Evolutionary conservation across 2,329 filamentous ascomycete species (phyloP).

Genomic region (Metarhizium sp.): DNA sequence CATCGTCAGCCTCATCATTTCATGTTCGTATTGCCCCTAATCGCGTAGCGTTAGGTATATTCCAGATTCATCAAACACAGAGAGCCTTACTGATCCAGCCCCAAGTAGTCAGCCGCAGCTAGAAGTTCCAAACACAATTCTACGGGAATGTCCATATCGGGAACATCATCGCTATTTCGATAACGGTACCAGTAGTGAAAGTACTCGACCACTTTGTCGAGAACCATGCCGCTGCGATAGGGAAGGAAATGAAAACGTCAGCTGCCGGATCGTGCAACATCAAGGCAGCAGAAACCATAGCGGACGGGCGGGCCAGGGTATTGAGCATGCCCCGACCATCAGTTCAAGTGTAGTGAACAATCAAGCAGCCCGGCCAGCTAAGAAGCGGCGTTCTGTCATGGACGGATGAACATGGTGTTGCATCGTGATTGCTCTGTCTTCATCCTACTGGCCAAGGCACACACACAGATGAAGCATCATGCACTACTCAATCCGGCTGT

Average conservation of each 20-base stretch:
- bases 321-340: slow-evolving; percentile 21
- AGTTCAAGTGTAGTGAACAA: slow-evolving; percentile 56
- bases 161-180: slow-evolving; percentile 59
- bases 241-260: slow-evolving; percentile 5
- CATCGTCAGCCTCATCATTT: slow-evolving; percentile 16
- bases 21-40: slow-evolving; percentile 28
- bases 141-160: slow-evolving; percentile 72
- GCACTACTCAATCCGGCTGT: neutral
- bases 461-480: neutral
- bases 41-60: slow-evolving; percentile 17
- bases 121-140: slow-evolving; percentile 71
- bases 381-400: slow-evolving; percentile 32
- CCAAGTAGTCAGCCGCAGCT: slow-evolving; percentile 68
- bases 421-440: slow-evolving; percentile 30
- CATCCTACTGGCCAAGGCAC: slow-evolving; percentile 18
- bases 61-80: slow-evolving; percentile 17
- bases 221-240: slow-evolving; percentile 53
- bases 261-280: slow-evolving; percentile 4
- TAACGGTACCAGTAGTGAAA: slow-evolving; percentile 75
- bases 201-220: slow-evolving; percentile 77
- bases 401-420: slow-evolving; percentile 18
- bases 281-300: neutral
- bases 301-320: slow-evolving; percentile 4
- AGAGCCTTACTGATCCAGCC: slow-evolving; percentile 46
- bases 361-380: slow-evolving; percentile 36